Conservation (phyloP, 2,329 filamentous ascomycete species). For the Penicillium sp. region DNA sequence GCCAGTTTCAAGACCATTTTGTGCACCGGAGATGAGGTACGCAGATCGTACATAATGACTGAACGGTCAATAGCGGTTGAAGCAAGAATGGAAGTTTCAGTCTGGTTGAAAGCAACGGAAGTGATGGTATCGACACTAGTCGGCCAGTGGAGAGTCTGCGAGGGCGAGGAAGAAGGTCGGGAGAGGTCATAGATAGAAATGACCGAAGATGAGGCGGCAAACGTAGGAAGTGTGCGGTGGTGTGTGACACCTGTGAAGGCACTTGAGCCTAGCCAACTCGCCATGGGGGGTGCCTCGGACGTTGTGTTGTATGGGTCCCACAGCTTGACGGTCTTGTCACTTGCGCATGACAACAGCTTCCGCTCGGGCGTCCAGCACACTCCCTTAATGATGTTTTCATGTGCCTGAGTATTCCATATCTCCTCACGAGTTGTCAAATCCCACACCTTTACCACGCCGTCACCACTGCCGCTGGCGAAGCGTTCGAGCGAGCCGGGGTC, state of each 20-base stretch:
- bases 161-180: slow-evolving; percentile 67
- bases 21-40: slow-evolving; percentile 75
- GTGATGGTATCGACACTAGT: slow-evolving; percentile 87
- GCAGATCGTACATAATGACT: slow-evolving; percentile 84
- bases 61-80: slow-evolving; percentile 81
- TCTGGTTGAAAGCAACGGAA: slow-evolving; percentile 82
- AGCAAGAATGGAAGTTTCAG: slow-evolving; percentile 84
- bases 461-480: slow-evolving; percentile 78
- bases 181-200: slow-evolving; percentile 88
- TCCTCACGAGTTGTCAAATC: slow-evolving; percentile 68
- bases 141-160: slow-evolving; percentile 81
- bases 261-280: slow-evolving; percentile 76
- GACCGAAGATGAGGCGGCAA: slow-evolving; percentile 68
- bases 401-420: slow-evolving; percentile 72
- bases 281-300: slow-evolving; percentile 63
- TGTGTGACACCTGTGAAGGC: slow-evolving; percentile 81
- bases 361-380: slow-evolving; percentile 82
- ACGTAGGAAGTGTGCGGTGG: slow-evolving; percentile 70
- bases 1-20: slow-evolving; percentile 78
- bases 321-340: slow-evolving; percentile 80
- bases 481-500: slow-evolving; percentile 68
- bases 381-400: slow-evolving; percentile 90
- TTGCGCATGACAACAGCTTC: slow-evolving; percentile 79
- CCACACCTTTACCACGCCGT: slow-evolving; percentile 93
- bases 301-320: slow-evolving; percentile 80